Evolutionary conservation across 495 filamentous ascomycete genomes (phyloP), one percentile per base, ranked within the genome.

Genomic region (Niebla homalea): DNA sequence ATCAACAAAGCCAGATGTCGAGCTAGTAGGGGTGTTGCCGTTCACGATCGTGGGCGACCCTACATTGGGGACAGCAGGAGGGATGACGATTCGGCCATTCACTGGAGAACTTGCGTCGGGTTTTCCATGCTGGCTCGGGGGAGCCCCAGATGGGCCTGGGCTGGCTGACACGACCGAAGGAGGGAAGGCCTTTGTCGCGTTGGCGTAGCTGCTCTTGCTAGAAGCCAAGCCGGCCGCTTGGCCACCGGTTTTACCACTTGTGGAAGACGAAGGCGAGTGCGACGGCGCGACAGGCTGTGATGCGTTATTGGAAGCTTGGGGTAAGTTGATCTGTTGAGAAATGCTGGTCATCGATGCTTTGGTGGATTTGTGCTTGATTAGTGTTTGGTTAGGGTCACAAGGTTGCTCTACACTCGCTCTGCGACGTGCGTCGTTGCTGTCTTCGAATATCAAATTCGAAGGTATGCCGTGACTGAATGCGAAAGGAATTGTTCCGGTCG

Each of bases 21-120:
- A 64, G 60, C 70, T 72, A 41, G 68, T 66, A 41, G 79, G 69
- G 53, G 70, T 76, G 55, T 79, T 78, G 59, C 81, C 57, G 71
- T 81, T 84, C 50, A 81, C 77, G 47, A 81, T 78, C 61, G 75
- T 71, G 6, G 68, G 59, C 20, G 63, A 53, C 50, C 59, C 58
- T 42, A 71, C 70, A 45, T 66, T 59, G 48, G 78, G 77, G 57
- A 87, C 76, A 51, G 82, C 84, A 26, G 82, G 83, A 65, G 80
- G 73, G 67, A 89, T 81, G 67, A 75, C 67, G 10, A 75, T 77
- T 68, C 83, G 80, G 75, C 85, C 85, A 74, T 90, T 95, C 76
- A 90, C 76, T 62, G 85, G 77, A 71, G 85, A 81, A 59, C 77
- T 73, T 43, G 83, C 80, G 57, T 73, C 72, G 67, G 80, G 73